Percentiles rank a stretch among this genome's conserved stretches.
Evolutionary conservation across 768 basidiomycete genomes (phyloP).

Genomic region (Chalciporus chontae): DNA sequence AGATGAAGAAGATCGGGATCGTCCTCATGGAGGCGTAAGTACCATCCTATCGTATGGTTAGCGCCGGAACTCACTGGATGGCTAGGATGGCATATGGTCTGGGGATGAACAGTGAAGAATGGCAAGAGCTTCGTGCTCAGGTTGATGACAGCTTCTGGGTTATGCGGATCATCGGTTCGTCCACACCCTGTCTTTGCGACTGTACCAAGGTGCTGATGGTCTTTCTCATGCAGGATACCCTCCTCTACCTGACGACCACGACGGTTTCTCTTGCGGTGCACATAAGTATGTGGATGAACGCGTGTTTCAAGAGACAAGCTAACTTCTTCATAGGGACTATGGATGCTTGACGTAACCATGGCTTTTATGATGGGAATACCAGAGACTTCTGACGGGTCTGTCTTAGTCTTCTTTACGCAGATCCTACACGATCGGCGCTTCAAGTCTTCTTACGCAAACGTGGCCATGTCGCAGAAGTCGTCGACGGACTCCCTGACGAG

Average conservation of each 20-base stretch:
- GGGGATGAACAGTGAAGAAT: constrained; percentile 68
- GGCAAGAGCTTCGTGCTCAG: constrained; percentile 59
- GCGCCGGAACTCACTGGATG: not conserved
- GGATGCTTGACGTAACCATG: constrained; percentile 76
- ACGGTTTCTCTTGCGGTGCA: constrained; percentile 86
- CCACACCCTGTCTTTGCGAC: not conserved
- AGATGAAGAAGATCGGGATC: constrained; percentile 81
- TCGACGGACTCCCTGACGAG: constrained; percentile 43
- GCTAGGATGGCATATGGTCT: constrained; percentile 78
- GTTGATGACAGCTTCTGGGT: constrained; percentile 90
- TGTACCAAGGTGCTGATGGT: not conserved
- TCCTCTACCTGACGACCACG: constrained; percentile 71
- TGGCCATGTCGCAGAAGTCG: constrained; percentile 27
- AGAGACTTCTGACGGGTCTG: constrained; percentile 7
- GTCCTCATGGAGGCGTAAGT: constrained; percentile 84
- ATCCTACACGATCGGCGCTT: constrained; percentile 73
- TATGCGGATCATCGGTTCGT: constrained; percentile 74
- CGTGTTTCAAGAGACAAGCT: not conserved
- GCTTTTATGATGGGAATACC: not conserved
- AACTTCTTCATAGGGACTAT: constrained; percentile 60
- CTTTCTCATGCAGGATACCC: constrained; percentile 65
- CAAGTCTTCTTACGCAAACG: constrained; percentile 69
- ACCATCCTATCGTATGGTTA: not conserved
- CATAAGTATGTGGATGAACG: constrained; percentile 58
- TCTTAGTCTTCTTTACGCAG: constrained; percentile 80